These are phyloP conservation scores for Amorphotheca resinae DNA, from an alignment of 495 filamentous ascomycete species.

Conservation along the genomic window DNA sequence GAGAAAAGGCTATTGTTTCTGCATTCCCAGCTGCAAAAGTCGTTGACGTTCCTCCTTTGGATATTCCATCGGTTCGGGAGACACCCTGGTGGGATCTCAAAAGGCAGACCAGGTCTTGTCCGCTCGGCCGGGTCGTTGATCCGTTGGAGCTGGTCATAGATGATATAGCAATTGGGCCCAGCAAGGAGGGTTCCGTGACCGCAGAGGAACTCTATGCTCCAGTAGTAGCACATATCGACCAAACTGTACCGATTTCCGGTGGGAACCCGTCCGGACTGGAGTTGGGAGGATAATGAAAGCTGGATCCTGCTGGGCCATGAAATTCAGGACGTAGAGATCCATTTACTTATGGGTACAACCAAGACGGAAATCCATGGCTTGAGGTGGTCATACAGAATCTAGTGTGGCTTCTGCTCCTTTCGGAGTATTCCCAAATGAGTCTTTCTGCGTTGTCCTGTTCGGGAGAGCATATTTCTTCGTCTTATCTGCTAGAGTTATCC, in stretches of 20 bases:
- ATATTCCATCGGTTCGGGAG: conserved; percentile 17
- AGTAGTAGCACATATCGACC: conserved; percentile 24
- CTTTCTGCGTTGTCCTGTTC: not conserved
- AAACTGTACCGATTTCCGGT: not conserved
- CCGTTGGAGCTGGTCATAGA: conserved; percentile 19
- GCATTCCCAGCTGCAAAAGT: conserved; percentile 18
- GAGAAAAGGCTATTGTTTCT: conserved; percentile 13
- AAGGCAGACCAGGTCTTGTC: conserved; percentile 13
- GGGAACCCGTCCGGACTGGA: not conserved
- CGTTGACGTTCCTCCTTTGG: conserved; percentile 2
- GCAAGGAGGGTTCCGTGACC: conserved; percentile 19
- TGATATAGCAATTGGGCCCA: conserved; percentile 16
- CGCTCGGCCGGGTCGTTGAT: conserved; percentile 19
- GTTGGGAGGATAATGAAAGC: not conserved
- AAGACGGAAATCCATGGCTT: not conserved
- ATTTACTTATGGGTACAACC: not conserved
- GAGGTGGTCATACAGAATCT: no score
- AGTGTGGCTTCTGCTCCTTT: no score
- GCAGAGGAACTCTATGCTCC: conserved; percentile 17
- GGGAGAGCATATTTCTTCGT: not conserved
- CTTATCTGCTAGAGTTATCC: not conserved
- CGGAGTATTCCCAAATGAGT: not conserved
- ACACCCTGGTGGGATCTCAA: conserved; percentile 18
- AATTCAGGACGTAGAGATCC: no score
- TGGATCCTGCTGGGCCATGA: no score